These are phyloP conservation scores for Fusarium sp. DNA, from an alignment of 2,329 filamentous ascomycete species.

Conservation along the genomic window DNA sequence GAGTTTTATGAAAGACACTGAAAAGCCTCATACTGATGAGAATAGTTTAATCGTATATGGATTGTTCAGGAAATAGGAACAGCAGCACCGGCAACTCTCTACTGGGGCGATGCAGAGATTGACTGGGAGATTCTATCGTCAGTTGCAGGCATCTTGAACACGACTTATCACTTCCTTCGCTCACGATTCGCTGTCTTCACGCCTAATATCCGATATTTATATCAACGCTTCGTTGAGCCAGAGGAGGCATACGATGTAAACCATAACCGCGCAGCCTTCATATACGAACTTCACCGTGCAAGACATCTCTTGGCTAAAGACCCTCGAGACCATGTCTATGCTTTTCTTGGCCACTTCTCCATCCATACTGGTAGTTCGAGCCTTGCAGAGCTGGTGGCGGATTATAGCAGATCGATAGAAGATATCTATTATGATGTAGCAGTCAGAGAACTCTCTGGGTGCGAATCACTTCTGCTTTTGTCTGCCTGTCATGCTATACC, in stretches of 20 bases:
- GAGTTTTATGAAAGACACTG: conserved; percentile 10
- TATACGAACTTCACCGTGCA: conserved; percentile 49
- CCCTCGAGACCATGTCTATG: conserved; percentile 47
- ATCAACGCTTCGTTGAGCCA: conserved; percentile 47
- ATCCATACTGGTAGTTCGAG: conserved; percentile 33
- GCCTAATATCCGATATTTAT: conserved; percentile 46
- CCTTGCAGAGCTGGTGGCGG: conserved; percentile 38
- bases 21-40: background rate
- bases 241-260: conserved; percentile 36
- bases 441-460: conserved; percentile 40
- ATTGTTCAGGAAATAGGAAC: conserved; percentile 51
- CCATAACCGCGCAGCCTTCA: conserved; percentile 46
- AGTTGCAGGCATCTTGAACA: conserved; percentile 45
- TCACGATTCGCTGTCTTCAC: conserved; percentile 43
- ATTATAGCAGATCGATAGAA: conserved; percentile 44
- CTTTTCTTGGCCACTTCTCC: conserved; percentile 49
- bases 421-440: conserved; percentile 48
- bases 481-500: conserved; percentile 41
- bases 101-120: conserved; percentile 46
- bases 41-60: conserved; percentile 48
- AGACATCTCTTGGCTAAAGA: conserved; percentile 46
- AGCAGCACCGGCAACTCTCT: conserved; percentile 43
- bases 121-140: conserved; percentile 46
- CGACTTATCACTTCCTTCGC: conserved; percentile 45
- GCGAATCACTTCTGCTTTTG: conserved; percentile 42